Evolutionary conservation across 2,329 filamentous ascomycete species (phyloP), one percentile per base, ranked within the genome.

Genomic region (Grosmannia serpens): DNA sequence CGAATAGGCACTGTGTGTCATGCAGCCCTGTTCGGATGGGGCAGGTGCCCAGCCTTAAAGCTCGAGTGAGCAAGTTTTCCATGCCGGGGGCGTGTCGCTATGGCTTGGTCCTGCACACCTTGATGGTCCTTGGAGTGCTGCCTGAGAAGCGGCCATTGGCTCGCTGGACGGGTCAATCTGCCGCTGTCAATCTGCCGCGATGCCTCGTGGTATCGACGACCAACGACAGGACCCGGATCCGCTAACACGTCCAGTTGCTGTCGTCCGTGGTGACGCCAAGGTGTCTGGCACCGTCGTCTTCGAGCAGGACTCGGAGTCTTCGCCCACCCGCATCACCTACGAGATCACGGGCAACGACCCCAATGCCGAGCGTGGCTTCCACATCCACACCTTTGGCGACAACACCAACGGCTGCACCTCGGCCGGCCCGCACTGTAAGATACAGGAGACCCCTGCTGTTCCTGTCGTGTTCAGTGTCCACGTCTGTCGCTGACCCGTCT

Each of bases 391-490:
- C 75, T 99, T 96, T 71, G 94, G 94, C 74, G 94, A 97, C 84
- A 97, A 97, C 84, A 97, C 94, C 82, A 99, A 99, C 79, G 94
- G 94, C 75, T 99, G 94, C 88, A 97, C 92, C 66, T 95, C 89
- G 66, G 94, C 94, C 66, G 94, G 94, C 58, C 92, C 94, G 76
- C 94, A 99, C 82, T 99, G 91, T 95, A 80, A 73, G 89, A 77
- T 41, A 5, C 17, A n/a, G n/a, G n/a, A n/a, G n/a, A n/a, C 17
- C 52, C 1, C 26, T n/a, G 35, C 24, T 38, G 17, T 31, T 15
- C 24, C 44, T 47, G 9, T 9, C 11, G 11, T 20, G n/a, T 22
- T 33, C 49, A n/a, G n/a, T 24, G n/a, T 22, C 29, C 41, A 35
- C 35, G 9, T 26, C 13, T 11, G 15, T 3, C 3, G 7, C 53